Conservation (phyloP, 23 red algal species). For the Gracilaria domingensis region DNA sequence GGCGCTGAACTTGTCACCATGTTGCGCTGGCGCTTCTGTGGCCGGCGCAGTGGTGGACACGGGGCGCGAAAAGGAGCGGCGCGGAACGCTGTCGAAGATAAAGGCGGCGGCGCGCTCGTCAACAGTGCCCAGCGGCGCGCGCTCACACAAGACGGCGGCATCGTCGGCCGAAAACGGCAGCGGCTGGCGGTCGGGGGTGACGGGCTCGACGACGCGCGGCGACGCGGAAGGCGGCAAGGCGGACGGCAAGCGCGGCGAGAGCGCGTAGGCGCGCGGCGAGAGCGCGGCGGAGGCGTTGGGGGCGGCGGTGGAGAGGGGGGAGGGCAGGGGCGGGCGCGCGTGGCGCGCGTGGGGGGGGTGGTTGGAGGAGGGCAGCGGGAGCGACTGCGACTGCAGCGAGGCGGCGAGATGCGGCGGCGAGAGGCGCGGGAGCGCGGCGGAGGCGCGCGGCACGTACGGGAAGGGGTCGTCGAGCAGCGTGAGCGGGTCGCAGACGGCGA, state of each 20-base stretch:
- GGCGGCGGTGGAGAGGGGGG: slow-evolving; percentile 5
- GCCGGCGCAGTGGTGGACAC: neutral
- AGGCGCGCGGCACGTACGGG: neutral
- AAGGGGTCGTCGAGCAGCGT: slow-evolving; percentile 50
- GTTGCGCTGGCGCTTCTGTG: neutral
- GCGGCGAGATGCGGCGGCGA: slow-evolving; percentile 23
- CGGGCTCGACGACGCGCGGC: slow-evolving; percentile 56
- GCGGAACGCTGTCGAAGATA: slow-evolving; percentile 35
- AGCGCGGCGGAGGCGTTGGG: neutral
- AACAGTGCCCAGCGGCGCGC: slow-evolving; percentile 25
- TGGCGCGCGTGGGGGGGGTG: neutral
- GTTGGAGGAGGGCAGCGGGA: slow-evolving; percentile 12
- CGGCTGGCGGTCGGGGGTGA: slow-evolving; percentile 59
- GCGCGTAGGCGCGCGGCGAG: slow-evolving; percentile 12
- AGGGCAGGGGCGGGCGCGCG: slow-evolving; percentile 1
- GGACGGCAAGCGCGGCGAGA: slow-evolving; percentile 35
- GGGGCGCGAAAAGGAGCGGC: neutral
- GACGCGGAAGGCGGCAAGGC: slow-evolving; percentile 60
- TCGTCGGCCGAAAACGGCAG: slow-evolving; percentile 48
- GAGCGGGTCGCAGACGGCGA: slow-evolving; percentile 38
- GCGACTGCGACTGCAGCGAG: slow-evolving; percentile 17
- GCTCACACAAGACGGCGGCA: slow-evolving; percentile 24
- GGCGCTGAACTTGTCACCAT: neutral
- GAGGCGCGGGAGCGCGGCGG: slow-evolving; percentile 1
- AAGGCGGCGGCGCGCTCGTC: slow-evolving; percentile 44